Percentiles rank a stretch among this genome's conserved stretches.
Conservation (phyloP, 2,329 filamentous ascomycete genomes). For the Xylariaceae sp. region DNA sequence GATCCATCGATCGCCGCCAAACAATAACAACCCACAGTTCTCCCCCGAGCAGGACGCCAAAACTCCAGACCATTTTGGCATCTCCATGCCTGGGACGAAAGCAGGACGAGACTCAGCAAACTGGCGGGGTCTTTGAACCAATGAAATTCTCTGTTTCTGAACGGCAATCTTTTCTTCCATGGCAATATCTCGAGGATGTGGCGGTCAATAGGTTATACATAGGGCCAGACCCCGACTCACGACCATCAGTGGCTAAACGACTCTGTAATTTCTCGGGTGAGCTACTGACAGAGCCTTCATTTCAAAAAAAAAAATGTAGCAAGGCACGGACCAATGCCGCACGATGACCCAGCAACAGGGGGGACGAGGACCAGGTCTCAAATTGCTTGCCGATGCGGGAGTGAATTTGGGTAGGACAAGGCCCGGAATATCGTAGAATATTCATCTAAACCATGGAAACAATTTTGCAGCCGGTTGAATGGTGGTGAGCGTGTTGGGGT, state of each 20-base stretch:
- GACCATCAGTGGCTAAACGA: constrained; percentile 22
- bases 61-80: not conserved
- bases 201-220: too few relatives aligned
- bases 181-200: constrained; percentile 1
- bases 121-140: not conserved
- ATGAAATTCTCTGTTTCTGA: not conserved
- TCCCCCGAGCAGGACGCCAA: too few relatives aligned
- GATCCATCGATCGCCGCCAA: not conserved
- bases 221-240: constrained; percentile 9
- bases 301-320: constrained; percentile 15
- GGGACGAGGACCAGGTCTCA: constrained; percentile 15
- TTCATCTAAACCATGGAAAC: too few relatives aligned
- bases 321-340: constrained; percentile 22
- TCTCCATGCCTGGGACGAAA: too few relatives aligned
- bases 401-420: too few relatives aligned
- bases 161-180: constrained; percentile 1
- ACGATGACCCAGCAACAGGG: constrained; percentile 19
- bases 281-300: constrained; percentile 22
- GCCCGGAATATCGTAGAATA: too few relatives aligned
- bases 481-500: too few relatives aligned
- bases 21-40: too few relatives aligned
- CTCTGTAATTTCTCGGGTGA: constrained; percentile 27
- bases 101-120: not conserved
- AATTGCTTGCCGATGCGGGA: too few relatives aligned
- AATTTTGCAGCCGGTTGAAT: too few relatives aligned